phyloP scores from a whole-genome alignment of 2,329 filamentous ascomycete species.

The Tricladium varicosporioides region DNA sequence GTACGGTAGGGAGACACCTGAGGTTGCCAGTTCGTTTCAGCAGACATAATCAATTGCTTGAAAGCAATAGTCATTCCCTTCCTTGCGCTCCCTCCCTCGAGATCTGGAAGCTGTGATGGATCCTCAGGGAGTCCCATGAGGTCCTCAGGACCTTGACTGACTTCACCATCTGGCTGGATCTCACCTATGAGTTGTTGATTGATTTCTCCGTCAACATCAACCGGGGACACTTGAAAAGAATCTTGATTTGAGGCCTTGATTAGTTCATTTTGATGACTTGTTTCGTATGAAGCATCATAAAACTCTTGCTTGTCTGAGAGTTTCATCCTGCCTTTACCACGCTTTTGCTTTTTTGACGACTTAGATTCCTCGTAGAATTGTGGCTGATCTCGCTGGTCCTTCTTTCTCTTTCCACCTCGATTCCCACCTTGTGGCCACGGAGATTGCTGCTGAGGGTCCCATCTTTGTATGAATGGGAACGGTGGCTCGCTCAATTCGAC shows the following conservation, averaged over 20 bases:
- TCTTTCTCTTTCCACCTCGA: conserved; percentile 49
- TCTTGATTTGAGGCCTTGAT: conserved; percentile 23
- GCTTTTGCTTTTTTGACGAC: conserved; percentile 50
- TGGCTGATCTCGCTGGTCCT: conserved; percentile 39
- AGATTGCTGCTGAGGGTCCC: conserved; percentile 72
- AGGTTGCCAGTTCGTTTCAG: conserved; percentile 65
- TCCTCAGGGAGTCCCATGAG: conserved; percentile 62
- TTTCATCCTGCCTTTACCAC: conserved; percentile 39
- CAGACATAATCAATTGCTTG: conserved; percentile 61
- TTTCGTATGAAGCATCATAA: conserved; percentile 32
- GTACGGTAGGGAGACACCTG: conserved; percentile 60
- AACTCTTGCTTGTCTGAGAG: conserved; percentile 42
- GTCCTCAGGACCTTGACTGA: conserved; percentile 55
- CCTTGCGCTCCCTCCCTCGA: conserved; percentile 48
- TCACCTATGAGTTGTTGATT: conserved; percentile 29
- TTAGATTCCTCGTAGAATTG: conserved; percentile 39
- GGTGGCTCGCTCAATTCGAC: conserved; percentile 72
- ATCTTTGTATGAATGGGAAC: conserved; percentile 86
- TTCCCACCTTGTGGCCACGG: conserved; percentile 41
- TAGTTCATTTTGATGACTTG: conserved; percentile 34
- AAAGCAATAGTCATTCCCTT: conserved; percentile 67
- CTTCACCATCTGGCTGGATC: conserved; percentile 26
- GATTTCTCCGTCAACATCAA: conserved; percentile 36
- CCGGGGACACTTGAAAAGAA: conserved; percentile 23
- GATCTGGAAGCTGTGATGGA: conserved; percentile 47